These are phyloP conservation scores for Eustoma russellianum DNA, from an alignment of 257 asterid genomes.

Conservation along the genomic window DNA sequence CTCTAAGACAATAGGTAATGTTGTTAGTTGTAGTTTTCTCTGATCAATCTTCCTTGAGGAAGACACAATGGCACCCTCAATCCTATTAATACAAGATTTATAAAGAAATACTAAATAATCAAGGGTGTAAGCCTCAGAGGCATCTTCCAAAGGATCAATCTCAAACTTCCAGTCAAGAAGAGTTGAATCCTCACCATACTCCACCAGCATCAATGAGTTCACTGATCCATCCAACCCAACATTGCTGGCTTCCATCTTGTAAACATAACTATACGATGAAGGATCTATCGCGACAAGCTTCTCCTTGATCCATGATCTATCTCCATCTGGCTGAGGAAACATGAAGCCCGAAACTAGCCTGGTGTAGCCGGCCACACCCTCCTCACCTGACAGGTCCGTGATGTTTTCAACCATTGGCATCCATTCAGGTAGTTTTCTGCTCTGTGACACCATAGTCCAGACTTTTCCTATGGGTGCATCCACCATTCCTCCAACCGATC, in stretches of 20 bases:
- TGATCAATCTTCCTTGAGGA: background rate
- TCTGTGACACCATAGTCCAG: conserved; percentile 42
- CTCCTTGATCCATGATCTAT: conserved; percentile 74
- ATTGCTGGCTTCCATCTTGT: conserved; percentile 56
- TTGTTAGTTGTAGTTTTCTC: background rate
- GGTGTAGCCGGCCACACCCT: conserved; percentile 46
- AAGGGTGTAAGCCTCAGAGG: conserved; percentile 33
- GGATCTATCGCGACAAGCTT: conserved; percentile 35
- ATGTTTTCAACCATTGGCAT: conserved; percentile 64
- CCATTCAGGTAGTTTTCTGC: conserved; percentile 42
- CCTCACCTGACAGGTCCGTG: conserved; percentile 36
- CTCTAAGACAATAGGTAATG: no score
- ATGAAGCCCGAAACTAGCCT: conserved; percentile 68
- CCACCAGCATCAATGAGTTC: conserved; percentile 35
- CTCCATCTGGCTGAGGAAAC: conserved; percentile 59
- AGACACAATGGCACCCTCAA: conserved; percentile 30
- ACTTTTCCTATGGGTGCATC: conserved; percentile 44
- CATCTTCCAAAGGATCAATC: conserved; percentile 43
- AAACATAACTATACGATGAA: conserved; percentile 23
- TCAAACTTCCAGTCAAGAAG: conserved; percentile 52
- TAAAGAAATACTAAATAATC: conserved; percentile 58
- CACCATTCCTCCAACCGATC: conserved; percentile 53
- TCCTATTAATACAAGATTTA: conserved; percentile 46
- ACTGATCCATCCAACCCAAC: conserved; percentile 58
- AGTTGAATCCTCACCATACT: conserved; percentile 41